These are phyloP conservation scores for Aspergillus oerlinghausenensis DNA, from an alignment of 2,329 filamentous ascomycete genomes.

Conservation along the genomic window DNA sequence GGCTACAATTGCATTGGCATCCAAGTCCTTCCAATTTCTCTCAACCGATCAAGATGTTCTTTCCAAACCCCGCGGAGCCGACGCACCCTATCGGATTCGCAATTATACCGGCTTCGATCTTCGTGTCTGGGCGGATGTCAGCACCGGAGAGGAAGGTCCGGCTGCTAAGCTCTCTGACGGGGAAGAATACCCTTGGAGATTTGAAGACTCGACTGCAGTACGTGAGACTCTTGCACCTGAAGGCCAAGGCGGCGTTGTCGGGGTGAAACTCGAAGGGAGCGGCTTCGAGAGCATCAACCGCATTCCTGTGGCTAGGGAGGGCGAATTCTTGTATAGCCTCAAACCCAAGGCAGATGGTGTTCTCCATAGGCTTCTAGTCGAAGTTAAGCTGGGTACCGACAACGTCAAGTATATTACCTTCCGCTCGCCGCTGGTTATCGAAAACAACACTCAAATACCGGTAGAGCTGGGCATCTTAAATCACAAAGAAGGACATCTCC, in stretches of 20 bases:
- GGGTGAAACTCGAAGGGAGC: conserved; percentile 81
- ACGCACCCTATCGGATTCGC: conserved; percentile 87
- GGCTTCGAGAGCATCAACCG: conserved; percentile 88
- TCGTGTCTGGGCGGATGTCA: conserved; percentile 73
- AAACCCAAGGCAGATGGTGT: conserved; percentile 81
- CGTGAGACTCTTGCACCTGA: conserved; percentile 88
- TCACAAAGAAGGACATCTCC: conserved; percentile 75
- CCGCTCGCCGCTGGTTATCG: conserved; percentile 82
- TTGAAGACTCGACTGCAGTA: conserved; percentile 95
- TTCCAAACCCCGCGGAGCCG: conserved; percentile 83
- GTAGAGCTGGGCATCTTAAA: conserved; percentile 91
- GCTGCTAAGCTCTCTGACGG: conserved; percentile 79
- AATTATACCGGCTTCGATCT: conserved; percentile 96
- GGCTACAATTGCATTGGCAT: conserved; percentile 85
- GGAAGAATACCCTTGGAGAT: conserved; percentile 89
- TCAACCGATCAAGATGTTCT: conserved; percentile 84
- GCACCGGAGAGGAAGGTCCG: conserved; percentile 61
- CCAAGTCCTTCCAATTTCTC: conserved; percentile 88
- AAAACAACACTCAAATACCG: conserved; percentile 95
- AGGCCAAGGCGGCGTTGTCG: conserved; percentile 71
- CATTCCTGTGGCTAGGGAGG: conserved; percentile 88
- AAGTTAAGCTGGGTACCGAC: conserved; percentile 83
- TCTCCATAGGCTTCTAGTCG: conserved; percentile 84
- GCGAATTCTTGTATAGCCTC: conserved; percentile 83
- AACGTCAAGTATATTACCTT: conserved; percentile 98